phyloP scores from a whole-genome alignment of 1,139 yeast species.

The Geotrichum carabidarum region DNA sequence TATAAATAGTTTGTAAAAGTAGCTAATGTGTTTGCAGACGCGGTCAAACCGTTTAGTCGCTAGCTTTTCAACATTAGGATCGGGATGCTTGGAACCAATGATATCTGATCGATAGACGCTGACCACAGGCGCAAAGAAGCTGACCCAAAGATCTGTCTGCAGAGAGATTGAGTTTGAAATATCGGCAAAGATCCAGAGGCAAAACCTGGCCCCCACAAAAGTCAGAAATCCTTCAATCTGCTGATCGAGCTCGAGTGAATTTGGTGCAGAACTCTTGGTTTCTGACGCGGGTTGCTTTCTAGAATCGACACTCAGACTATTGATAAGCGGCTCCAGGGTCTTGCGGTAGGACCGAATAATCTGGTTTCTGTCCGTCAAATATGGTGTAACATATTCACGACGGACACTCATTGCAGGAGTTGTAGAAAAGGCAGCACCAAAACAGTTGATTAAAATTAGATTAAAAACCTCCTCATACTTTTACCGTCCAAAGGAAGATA shows the following conservation, averaged over 20 bases:
- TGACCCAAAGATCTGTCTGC: slow-evolving; percentile 19
- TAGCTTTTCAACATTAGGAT: slow-evolving; percentile 9
- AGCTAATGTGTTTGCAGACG: slow-evolving; percentile 21
- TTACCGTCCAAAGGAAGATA: no score
- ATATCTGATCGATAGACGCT: slow-evolving; percentile 18
- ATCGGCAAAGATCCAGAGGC: slow-evolving; percentile 19
- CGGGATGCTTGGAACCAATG: not conserved
- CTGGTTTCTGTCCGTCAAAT: not conserved
- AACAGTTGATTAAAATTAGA: no score
- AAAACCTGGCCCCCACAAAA: slow-evolving; percentile 17
- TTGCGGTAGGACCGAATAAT: slow-evolving; percentile 1
- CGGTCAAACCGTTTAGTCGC: slow-evolving; percentile 18
- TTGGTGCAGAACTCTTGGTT: no score
- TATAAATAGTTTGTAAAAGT: slow-evolving; percentile 21
- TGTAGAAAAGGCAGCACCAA: not conserved
- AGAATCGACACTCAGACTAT: not conserved
- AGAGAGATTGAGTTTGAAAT: slow-evolving; percentile 12
- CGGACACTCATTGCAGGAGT: no score
- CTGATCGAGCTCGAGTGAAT: slow-evolving; percentile 16
- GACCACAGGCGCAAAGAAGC: slow-evolving; percentile 14
- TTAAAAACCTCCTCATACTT: no score
- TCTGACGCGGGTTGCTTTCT: not conserved
- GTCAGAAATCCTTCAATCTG: slow-evolving; percentile 19
- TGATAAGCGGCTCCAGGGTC: slow-evolving; percentile 7
- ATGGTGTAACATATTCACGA: no score